A percentile compares a stretch with the other conserved stretches of the same genome.
Conservation (phyloP, 805 yeast genomes). For the baker's yeast (Saccharomyces cerevisiae) region DNA sequence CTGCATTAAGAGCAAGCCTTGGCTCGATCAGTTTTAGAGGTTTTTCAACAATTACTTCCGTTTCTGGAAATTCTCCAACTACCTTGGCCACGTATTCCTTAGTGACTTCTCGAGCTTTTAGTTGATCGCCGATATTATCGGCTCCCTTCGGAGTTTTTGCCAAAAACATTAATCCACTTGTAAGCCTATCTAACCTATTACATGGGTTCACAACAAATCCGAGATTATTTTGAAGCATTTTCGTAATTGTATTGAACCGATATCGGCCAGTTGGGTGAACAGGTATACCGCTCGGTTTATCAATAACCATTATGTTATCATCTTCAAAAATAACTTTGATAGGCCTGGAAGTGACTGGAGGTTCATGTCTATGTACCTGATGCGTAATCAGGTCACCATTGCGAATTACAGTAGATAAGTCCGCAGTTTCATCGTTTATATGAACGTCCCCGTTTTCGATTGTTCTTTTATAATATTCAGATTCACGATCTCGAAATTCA, state of each 20-base stretch:
- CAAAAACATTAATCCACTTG: slow-evolving; percentile 86
- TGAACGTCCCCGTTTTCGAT: slow-evolving; percentile 60
- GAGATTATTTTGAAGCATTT: slow-evolving; percentile 62
- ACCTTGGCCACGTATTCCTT: slow-evolving; percentile 86
- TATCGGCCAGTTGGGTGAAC: slow-evolving; percentile 91
- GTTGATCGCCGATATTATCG: slow-evolving; percentile 61
- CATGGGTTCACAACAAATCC: slow-evolving; percentile 71
- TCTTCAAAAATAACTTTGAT: slow-evolving; percentile 65
- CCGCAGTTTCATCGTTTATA: slow-evolving; percentile 57
- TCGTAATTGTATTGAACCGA: slow-evolving; percentile 66
- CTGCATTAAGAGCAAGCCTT: slow-evolving; percentile 55
- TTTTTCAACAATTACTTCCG: slow-evolving; percentile 47
- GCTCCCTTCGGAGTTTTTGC: slow-evolving; percentile 78
- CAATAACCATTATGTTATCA: slow-evolving; percentile 69
- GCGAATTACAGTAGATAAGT: slow-evolving; percentile 51
- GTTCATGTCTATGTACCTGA: slow-evolving; percentile 80
- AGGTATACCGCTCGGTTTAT: slow-evolving; percentile 91
- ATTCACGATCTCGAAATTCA: slow-evolving; percentile 76
- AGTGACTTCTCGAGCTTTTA: slow-evolving; percentile 62
- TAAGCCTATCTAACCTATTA: slow-evolving; percentile 78
- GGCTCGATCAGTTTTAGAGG: slow-evolving; percentile 70
- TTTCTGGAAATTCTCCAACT: slow-evolving; percentile 70
- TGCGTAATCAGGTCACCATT: slow-evolving; percentile 82
- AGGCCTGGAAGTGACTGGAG: slow-evolving; percentile 54
- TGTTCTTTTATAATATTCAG: slow-evolving; percentile 51